These are phyloP conservation scores for Xylaria sp. DNA, from an alignment of 2,329 filamentous ascomycete species.

Conservation along the genomic window DNA sequence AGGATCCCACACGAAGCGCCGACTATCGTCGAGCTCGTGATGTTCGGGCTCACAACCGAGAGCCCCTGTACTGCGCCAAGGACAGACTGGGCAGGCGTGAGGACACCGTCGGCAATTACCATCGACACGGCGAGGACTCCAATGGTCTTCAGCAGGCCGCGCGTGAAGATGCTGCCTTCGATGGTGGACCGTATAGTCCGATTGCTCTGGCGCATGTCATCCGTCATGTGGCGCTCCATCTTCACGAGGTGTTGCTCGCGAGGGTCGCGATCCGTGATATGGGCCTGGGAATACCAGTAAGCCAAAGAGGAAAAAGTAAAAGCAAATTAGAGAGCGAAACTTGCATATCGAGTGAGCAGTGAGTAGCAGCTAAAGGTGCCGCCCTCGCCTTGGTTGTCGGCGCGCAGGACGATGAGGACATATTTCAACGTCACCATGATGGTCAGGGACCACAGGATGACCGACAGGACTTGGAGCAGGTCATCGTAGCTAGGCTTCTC, in stretches of 20 bases:
- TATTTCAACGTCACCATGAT: conserved; percentile 73
- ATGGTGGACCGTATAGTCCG: conserved; percentile 58
- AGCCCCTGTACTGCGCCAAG: conserved; percentile 69
- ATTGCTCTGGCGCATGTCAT: conserved; percentile 56
- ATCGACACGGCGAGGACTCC: conserved; percentile 69
- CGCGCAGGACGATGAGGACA: conserved; percentile 64
- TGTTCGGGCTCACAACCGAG: conserved; percentile 58
- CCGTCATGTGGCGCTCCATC: conserved; percentile 60
- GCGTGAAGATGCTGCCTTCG: conserved; percentile 57
- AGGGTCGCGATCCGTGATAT: conserved; percentile 63
- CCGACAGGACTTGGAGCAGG: conserved; percentile 65
- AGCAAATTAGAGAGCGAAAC: conserved; percentile 14
- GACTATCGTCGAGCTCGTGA: conserved; percentile 60
- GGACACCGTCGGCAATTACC: conserved; percentile 67
- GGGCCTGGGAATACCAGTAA: conserved; percentile 43
- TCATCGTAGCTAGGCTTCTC: conserved; percentile 58
- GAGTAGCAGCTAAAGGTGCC: conserved; percentile 71
- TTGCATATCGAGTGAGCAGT: conserved; percentile 61
- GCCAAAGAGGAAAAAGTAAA: not conserved
- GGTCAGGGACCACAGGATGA: conserved; percentile 71
- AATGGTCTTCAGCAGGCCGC: conserved; percentile 59
- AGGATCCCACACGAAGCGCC: conserved; percentile 68
- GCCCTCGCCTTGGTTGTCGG: conserved; percentile 72
- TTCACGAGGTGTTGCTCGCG: conserved; percentile 56
- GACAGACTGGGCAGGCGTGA: conserved; percentile 72